Percentiles rank a stretch among this genome's conserved stretches.
Conservation (phyloP, 139 green algal species). For the Pleodorina starrii region DNA sequence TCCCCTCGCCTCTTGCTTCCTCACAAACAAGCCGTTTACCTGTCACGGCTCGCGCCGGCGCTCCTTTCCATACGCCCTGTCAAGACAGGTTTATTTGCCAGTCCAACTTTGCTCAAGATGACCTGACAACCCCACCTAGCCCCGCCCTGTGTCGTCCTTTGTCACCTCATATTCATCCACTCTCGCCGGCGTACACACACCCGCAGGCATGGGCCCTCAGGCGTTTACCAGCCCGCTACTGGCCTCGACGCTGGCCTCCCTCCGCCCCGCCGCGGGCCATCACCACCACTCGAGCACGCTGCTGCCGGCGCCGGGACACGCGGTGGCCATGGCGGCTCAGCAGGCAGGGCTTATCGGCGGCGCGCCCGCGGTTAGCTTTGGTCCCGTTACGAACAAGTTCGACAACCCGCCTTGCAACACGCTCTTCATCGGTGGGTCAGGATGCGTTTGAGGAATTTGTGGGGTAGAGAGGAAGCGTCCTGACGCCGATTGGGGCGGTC, state of each 20-base stretch:
- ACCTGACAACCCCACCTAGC: too few species aligned
- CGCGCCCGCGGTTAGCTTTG: slow-evolving; percentile 54
- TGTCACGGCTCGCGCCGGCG: too few species aligned
- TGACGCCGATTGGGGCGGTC: not conserved
- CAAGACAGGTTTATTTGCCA: too few species aligned
- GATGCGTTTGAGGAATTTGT: not conserved
- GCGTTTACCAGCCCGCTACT: slow-evolving; percentile 32
- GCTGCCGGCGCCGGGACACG: slow-evolving; percentile 16
- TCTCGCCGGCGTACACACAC: too few species aligned
- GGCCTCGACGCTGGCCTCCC: slow-evolving; percentile 24
- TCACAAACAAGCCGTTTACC: too few species aligned
- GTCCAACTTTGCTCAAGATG: too few species aligned
- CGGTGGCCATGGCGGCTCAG: slow-evolving; percentile 35
- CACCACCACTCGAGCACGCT: not conserved
- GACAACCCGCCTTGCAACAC: slow-evolving; percentile 98
- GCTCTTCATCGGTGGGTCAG: slow-evolving; percentile 85
- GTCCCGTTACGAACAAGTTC: slow-evolving; percentile 80
- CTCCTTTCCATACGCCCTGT: too few species aligned
- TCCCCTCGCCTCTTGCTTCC: too few species aligned
- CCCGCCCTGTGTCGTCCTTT: too few species aligned
- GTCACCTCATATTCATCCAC: too few species aligned
- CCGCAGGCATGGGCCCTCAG: slow-evolving; percentile 17
- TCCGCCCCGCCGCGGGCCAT: slow-evolving; percentile 3
- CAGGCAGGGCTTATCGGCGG: slow-evolving; percentile 14
- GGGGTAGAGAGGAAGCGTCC: not conserved